Evolutionary conservation across 2,329 filamentous ascomycete genomes (phyloP).

Genomic region (Huntiella decipiens): DNA sequence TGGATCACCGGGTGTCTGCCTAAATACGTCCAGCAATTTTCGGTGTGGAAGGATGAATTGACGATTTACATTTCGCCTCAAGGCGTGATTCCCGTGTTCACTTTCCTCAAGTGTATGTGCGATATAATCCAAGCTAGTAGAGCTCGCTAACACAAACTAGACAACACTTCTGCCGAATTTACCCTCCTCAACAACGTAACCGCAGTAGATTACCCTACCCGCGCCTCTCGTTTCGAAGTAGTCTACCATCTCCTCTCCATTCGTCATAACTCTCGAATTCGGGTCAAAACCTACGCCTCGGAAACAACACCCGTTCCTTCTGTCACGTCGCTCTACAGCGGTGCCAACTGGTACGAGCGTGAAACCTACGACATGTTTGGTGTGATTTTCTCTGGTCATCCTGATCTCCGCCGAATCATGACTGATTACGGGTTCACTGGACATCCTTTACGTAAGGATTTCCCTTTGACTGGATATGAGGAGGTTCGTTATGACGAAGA

Average conservation of each 20-base stretch:
- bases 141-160: slow-evolving; percentile 19
- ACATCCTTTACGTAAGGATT: slow-evolving; percentile 92
- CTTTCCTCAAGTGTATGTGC: slow-evolving; percentile 65
- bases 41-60: slow-evolving; percentile 98
- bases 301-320: slow-evolving; percentile 87
- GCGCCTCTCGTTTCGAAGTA: slow-evolving; percentile 89
- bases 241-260: slow-evolving; percentile 96
- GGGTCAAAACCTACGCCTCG: slow-evolving; percentile 97
- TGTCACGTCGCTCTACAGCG: slow-evolving; percentile 70
- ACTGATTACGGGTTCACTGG: slow-evolving; percentile 99
- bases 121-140: not conserved
- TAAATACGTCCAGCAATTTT: slow-evolving; percentile 98
- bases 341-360: slow-evolving; percentile 96
- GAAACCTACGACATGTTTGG: slow-evolving; percentile 97
- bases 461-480: slow-evolving; percentile 93
- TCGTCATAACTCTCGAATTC: slow-evolving; percentile 87
- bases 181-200: slow-evolving; percentile 87
- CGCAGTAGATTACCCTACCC: slow-evolving; percentile 85
- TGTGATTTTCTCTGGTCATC: slow-evolving; percentile 90
- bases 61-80: slow-evolving; percentile 80
- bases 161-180: slow-evolving; percentile 94
- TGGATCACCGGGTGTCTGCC: slow-evolving; percentile 94
- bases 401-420: slow-evolving; percentile 93
- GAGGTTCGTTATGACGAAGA: slow-evolving; percentile 97
- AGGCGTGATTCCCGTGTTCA: slow-evolving; percentile 78